These are phyloP conservation scores for Cladophialophora carrionii DNA, from an alignment of 2,329 filamentous ascomycete genomes.

Conservation along the genomic window DNA sequence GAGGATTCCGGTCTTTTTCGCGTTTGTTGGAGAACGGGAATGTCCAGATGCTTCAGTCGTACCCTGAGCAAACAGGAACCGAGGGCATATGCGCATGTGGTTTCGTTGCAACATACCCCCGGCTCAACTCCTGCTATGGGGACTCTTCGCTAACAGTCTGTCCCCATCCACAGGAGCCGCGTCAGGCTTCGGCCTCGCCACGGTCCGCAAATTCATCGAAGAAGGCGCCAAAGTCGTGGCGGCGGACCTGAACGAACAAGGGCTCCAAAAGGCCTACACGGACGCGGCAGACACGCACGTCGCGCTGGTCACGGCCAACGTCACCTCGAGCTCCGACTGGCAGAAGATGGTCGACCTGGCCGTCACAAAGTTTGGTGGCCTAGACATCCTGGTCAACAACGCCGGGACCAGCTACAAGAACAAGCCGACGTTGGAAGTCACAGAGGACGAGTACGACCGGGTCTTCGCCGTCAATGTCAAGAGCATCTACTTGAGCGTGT, in stretches of 20 bases:
- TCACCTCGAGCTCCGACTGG: constrained; percentile 34
- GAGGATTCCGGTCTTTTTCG: background rate
- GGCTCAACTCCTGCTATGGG: background rate
- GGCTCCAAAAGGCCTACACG: constrained; percentile 25
- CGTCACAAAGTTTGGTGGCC: constrained; percentile 33
- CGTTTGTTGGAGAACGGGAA: background rate
- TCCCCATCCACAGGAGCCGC: constrained; percentile 43
- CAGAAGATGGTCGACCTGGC: constrained; percentile 34
- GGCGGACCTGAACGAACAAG: constrained; percentile 47
- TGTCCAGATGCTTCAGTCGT: background rate
- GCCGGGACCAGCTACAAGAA: constrained; percentile 37
- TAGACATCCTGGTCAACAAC: constrained; percentile 38
- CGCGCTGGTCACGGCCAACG: constrained; percentile 31
- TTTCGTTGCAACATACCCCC: background rate
- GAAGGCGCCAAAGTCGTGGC: constrained; percentile 50
- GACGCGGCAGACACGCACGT: constrained; percentile 24
- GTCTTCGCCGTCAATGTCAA: constrained; percentile 53
- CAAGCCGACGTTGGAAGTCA: constrained; percentile 46
- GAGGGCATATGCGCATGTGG: background rate
- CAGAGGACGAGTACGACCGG: constrained; percentile 50
- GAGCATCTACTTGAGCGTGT: constrained; percentile 46
- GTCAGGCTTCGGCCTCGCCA: constrained; percentile 50
- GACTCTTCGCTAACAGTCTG: background rate
- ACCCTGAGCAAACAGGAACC: background rate
- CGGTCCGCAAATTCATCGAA: constrained; percentile 46